Base-by-base conservation (phyloP, 768 basidiomycete species). In the Mycena galopus region DNA sequence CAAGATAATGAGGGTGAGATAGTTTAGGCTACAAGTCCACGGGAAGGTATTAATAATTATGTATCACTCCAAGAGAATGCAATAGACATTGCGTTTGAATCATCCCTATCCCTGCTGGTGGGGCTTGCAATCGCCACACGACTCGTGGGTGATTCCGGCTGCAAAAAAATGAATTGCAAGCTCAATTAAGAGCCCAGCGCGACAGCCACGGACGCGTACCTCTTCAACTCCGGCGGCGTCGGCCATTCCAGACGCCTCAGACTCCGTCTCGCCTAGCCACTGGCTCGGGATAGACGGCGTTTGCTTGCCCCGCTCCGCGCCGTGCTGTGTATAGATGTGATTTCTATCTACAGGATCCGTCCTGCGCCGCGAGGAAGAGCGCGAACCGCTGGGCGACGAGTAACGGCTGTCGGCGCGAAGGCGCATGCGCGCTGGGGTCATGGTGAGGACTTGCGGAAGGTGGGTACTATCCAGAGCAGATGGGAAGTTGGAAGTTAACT, bases 361-460 rank as follows among this genome's bases (percentile, higher is more conserved):
- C 4, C 66, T 42, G 25, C 65, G 65, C 1, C 57, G 57, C 1
- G 66, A 67, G 12, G 57, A 58, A 5, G 66, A 67, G 58, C 66
- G 66, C 32, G 66, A 67, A 10, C 58, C 66, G 8, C 57, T 47
- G 9, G 66, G 58, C 2, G 56, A 60, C 1, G 56, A 60, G 32
- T 51, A 59, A 16, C 58, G 66, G 58, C 66, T 67, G 27, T 67
- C 66, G 5, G 57, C 56, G 58, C 35, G 32, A 16, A 67, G 58
- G 0, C 47, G 57, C 57, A 58, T 42, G 42, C 58, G 66, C 10
- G 66, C 66, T 12, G 66, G 66, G 8, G 57, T 60, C 44, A 59
- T 59, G 19, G 66, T 67, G 23, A 67, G 47, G 6, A 67, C 58
- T 4, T 44, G 66, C 11, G 57, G 14, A 32, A 29, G 29, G 56